These are phyloP conservation scores for Diospyros kaki DNA, from an alignment of 148 eudicot species.

Conservation along the genomic window DNA sequence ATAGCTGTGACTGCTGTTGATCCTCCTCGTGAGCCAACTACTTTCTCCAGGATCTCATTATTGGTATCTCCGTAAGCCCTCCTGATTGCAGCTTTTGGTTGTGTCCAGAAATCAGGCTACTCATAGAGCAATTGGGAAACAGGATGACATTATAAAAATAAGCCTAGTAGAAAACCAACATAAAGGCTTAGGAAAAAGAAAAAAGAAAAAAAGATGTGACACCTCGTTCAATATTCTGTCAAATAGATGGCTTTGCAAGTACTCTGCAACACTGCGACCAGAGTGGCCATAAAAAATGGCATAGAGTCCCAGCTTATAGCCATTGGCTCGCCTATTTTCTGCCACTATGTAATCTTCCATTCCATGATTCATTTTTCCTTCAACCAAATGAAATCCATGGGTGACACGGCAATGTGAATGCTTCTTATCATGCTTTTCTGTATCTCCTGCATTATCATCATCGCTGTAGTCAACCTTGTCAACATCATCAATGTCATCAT, in stretches of 20 bases:
- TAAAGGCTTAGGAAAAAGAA: neutral
- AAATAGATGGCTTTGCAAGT: constrained; percentile 32
- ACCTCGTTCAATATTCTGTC: constrained; percentile 37
- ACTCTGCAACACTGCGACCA: constrained; percentile 33
- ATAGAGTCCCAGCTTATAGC: constrained; percentile 33
- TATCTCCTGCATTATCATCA: constrained; percentile 4
- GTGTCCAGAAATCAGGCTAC: constrained; percentile 35
- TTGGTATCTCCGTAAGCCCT: constrained; percentile 32
- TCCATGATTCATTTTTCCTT: constrained; percentile 35
- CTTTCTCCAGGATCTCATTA: constrained; percentile 27
- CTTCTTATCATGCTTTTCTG: constrained; percentile 33
- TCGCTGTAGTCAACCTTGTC: no score
- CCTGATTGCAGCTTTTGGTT: constrained; percentile 29
- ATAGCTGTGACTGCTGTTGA: constrained; percentile 47
- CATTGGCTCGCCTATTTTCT: constrained; percentile 19
- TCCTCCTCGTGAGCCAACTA: constrained; percentile 38
- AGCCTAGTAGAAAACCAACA: neutral
- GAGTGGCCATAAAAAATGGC: constrained; percentile 41
- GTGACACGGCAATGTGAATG: constrained; percentile 17
- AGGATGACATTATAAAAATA: neutral
- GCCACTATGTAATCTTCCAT: constrained; percentile 48
- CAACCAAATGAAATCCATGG: constrained; percentile 38
- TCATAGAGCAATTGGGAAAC: neutral
- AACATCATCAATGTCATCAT: no score
- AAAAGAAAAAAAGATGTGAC: neutral